phyloP scores from a whole-genome alignment of 257 asterid genomes.

The Jasminum sambac region DNA sequence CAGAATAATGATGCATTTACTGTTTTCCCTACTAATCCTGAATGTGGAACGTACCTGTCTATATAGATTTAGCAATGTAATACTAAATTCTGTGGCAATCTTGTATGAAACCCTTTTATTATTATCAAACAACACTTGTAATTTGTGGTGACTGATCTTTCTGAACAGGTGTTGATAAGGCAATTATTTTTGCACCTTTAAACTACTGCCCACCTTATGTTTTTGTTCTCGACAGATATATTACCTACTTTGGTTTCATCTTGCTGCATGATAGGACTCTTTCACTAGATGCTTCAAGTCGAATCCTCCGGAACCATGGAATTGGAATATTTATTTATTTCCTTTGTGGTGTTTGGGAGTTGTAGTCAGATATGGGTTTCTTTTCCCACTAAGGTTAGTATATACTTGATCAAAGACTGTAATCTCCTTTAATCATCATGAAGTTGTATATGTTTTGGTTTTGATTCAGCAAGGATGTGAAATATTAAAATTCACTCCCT shows the following conservation, averaged over 20 bases:
- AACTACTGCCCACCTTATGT: neutral
- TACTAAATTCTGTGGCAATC: neutral
- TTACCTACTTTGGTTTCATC: conserved; percentile 3
- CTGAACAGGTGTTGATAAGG: neutral
- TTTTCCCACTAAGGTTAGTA: conserved; percentile 78
- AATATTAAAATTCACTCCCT: neutral
- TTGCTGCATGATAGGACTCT: conserved; percentile 66
- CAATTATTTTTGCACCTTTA: neutral
- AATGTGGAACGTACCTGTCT: neutral
- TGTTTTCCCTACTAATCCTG: neutral
- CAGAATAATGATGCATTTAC: neutral
- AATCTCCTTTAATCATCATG: neutral
- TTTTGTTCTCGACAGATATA: conserved; percentile 10
- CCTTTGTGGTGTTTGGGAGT: conserved; percentile 98
- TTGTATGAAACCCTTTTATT: neutral
- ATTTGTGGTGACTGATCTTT: neutral
- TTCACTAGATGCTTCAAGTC: conserved; percentile 98
- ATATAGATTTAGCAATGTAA: neutral
- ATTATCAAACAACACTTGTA: neutral
- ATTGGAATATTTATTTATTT: conserved; percentile 90
- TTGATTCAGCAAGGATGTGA: conserved; percentile 6
- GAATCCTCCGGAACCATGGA: conserved; percentile 97
- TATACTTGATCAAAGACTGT: neutral
- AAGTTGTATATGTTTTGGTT: conserved; percentile 10
- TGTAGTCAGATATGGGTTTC: conserved; percentile 76